Conservation (phyloP, 306 rosid species). For the Hippophae gyantsensis region DNA sequence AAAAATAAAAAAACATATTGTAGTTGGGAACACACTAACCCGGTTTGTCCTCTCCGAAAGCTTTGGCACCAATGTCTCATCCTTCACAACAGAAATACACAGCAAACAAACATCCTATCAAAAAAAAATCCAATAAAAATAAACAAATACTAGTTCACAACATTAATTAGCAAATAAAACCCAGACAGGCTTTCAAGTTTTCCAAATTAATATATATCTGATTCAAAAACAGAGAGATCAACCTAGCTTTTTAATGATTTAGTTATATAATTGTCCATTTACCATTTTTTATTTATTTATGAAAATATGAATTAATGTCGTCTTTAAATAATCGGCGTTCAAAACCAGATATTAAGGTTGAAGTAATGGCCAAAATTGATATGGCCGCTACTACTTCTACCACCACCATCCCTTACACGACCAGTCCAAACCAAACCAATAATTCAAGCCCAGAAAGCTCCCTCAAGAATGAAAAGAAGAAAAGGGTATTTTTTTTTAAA, state of each 20-base stretch:
- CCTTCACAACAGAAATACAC: constrained; percentile 30
- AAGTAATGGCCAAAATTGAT: constrained; percentile 37
- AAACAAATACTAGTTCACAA: no score
- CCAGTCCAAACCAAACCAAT: background rate
- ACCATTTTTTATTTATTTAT: no score
- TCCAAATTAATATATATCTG: no score
- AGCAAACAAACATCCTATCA: background rate
- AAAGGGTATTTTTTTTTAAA: constrained; percentile 38
- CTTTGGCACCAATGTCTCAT: constrained; percentile 64
- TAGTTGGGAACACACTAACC: no score
- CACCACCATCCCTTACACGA: background rate
- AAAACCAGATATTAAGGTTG: background rate
- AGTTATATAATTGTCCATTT: no score
- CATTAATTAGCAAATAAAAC: background rate
- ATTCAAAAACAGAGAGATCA: no score
- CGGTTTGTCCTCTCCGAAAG: constrained; percentile 50
- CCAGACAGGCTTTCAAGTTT: no score
- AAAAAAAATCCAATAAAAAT: constrained; percentile 9
- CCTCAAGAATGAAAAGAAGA: constrained; percentile 55
- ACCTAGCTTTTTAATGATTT: no score
- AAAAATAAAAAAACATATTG: no score
- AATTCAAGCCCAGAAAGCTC: constrained; percentile 18
- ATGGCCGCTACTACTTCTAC: background rate
- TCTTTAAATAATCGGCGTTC: constrained; percentile 7
- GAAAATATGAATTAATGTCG: constrained; percentile 34